phyloP scores from a whole-genome alignment of 768 basidiomycete genomes.

The Rubroboletus satanas region DNA sequence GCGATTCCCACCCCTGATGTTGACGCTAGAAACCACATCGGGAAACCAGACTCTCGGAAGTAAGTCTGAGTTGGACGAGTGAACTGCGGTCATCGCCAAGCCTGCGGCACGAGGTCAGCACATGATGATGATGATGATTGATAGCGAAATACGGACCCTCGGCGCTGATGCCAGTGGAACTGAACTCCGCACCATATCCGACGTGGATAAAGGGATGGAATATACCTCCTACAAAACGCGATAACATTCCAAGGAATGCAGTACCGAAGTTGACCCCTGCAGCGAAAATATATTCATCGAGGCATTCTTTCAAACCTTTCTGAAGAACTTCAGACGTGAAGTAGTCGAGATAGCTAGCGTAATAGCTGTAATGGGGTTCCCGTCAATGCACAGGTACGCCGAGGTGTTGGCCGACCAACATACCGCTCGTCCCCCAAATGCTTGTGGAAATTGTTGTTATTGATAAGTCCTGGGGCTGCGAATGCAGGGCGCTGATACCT shows the following conservation, averaged over 20 bases:
- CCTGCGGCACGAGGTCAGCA: constrained; percentile 36
- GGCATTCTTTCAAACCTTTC: constrained; percentile 39
- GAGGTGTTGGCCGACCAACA: constrained; percentile 7
- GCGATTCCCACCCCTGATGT: constrained; percentile 12
- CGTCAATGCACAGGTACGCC: neutral
- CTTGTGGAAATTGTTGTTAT: constrained; percentile 43
- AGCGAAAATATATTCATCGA: constrained; percentile 60
- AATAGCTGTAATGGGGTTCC: constrained; percentile 41
- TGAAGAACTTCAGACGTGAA: constrained; percentile 43
- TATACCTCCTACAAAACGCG: constrained; percentile 51
- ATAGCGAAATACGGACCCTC: constrained; percentile 46
- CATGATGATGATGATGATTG: constrained; percentile 22
- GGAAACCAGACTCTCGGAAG: constrained; percentile 23
- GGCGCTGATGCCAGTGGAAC: constrained; percentile 51
- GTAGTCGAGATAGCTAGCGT: constrained; percentile 54
- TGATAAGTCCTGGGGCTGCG: constrained; percentile 18
- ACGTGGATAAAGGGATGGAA: constrained; percentile 64
- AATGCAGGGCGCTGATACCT: constrained; percentile 37
- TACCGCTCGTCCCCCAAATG: constrained; percentile 58
- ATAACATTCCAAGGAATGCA: constrained; percentile 43
- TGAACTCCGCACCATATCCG: constrained; percentile 63
- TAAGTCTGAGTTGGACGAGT: constrained; percentile 13
- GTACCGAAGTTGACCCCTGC: constrained; percentile 39
- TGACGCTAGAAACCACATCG: constrained; percentile 13
- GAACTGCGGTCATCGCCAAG: constrained; percentile 48